These are phyloP conservation scores for Aspergillus sp. DNA, from an alignment of 2,329 filamentous ascomycete species.

Conservation along the genomic window DNA sequence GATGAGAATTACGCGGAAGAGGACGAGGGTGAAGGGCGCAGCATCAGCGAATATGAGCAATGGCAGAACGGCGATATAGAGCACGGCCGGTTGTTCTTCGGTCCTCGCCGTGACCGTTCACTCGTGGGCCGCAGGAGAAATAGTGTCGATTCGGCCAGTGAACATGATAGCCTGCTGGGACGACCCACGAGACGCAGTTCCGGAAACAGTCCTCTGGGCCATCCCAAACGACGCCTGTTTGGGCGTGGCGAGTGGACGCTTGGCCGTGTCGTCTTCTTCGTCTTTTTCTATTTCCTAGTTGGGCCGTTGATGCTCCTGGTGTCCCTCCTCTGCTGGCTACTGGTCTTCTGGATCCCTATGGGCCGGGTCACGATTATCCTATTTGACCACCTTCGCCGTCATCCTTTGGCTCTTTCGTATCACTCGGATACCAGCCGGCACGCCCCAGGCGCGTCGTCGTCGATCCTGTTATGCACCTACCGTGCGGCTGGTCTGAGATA, in stretches of 20 bases:
- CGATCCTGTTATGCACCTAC: conserved; percentile 94
- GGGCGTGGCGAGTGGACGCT: conserved; percentile 94
- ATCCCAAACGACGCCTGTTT: conserved; percentile 80
- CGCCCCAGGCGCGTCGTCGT: conserved; percentile 70
- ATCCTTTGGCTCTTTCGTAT: conserved; percentile 89
- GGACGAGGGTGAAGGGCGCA: conserved; percentile 91
- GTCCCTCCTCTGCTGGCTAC: conserved; percentile 87
- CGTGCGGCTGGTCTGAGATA: conserved; percentile 91
- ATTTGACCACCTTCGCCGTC: conserved; percentile 86
- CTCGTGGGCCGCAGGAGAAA: conserved; percentile 82
- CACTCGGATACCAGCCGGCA: conserved; percentile 77
- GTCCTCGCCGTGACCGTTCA: conserved; percentile 71
- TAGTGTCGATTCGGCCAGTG: conserved; percentile 84
- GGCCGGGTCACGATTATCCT: conserved; percentile 89
- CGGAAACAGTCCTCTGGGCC: conserved; percentile 41
- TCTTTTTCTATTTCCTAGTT: conserved; percentile 92
- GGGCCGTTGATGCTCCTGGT: conserved; percentile 82
- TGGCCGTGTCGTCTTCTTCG: conserved; percentile 90
- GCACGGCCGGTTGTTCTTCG: conserved; percentile 93
- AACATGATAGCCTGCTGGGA: conserved; percentile 86
- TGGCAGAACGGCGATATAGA: conserved; percentile 98
- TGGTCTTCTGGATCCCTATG: conserved; percentile 99
- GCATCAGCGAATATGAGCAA: conserved; percentile 97
- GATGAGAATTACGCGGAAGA: conserved; percentile 94
- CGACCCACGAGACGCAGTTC: conserved; percentile 55